Conservation (phyloP, 192 early-diverging fungal species). For the Podila epigama region DNA sequence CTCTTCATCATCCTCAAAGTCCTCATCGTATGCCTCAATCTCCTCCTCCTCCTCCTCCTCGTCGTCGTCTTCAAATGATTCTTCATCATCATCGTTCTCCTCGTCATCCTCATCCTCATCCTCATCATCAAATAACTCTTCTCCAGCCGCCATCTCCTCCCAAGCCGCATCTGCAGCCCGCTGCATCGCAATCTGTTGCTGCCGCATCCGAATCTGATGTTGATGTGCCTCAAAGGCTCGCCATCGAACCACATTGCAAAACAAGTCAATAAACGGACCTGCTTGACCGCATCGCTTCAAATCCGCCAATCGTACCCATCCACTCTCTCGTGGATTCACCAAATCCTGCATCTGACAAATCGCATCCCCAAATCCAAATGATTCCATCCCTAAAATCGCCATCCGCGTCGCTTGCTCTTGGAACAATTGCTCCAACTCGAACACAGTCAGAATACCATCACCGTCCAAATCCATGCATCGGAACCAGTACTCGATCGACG, state of each 20-base stretch:
- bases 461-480: constrained; percentile 91
- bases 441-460: constrained; percentile 84
- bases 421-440: constrained; percentile 87
- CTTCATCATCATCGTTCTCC: constrained; percentile 5
- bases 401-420: constrained; percentile 72
- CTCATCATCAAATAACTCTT: constrained; percentile 29
- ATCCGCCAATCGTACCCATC: constrained; percentile 26
- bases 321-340: constrained; percentile 25
- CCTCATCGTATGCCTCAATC: constrained; percentile 8
- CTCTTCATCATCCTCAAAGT: neutral
- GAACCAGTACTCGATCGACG: constrained; percentile 81
- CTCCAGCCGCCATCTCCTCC: constrained; percentile 34
- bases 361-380: constrained; percentile 44
- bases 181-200: constrained; percentile 48
- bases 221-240: constrained; percentile 45
- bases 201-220: constrained; percentile 46
- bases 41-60: constrained; percentile 13
- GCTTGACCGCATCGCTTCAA: constrained; percentile 47
- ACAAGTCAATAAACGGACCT: constrained; percentile 44
- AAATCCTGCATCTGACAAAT: constrained; percentile 50
- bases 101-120: constrained; percentile 19
- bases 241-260: constrained; percentile 44
- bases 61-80: constrained; percentile 4
- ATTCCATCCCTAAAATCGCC: constrained; percentile 46
- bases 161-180: constrained; percentile 43